Evolutionary conservation across 805 yeast genomes (phyloP).

Genomic region (Candida easanensis): DNA sequence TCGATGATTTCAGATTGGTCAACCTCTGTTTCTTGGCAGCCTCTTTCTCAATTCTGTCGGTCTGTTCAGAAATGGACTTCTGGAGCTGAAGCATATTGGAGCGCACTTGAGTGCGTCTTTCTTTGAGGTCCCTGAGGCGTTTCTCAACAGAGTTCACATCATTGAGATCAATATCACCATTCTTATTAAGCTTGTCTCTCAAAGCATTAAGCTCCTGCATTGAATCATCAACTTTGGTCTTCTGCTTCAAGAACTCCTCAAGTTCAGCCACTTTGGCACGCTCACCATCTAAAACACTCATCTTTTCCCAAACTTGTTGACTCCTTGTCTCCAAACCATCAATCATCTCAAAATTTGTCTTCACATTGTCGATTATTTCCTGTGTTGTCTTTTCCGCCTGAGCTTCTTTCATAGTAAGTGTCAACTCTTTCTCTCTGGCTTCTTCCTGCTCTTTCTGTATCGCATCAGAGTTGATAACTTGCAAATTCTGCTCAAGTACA

Average conservation of each 20-base stretch:
- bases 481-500: slow-evolving; percentile 36
- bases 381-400: slow-evolving; percentile 1
- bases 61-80: neutral
- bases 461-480: slow-evolving; percentile 32
- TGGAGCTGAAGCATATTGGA: neutral
- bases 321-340: too few relatives aligned
- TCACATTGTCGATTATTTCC: too few relatives aligned
- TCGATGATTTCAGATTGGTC: neutral
- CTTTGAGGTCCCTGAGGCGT: neutral
- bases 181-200: neutral
- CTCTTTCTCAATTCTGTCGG: neutral
- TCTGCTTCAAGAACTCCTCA: neutral
- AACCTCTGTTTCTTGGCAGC: slow-evolving; percentile 2
- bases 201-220: neutral
- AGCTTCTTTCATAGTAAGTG: slow-evolving; percentile 1
- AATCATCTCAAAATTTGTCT: too few relatives aligned
- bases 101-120: neutral
- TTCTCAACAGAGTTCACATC: neutral
- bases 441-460: slow-evolving; percentile 30
- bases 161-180: neutral
- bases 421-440: slow-evolving; percentile 17
- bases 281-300: too few relatives aligned
- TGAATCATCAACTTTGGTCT: neutral
- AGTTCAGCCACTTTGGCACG: neutral
- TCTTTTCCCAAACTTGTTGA: too few relatives aligned